These are phyloP conservation scores for Lasiodiplodia theobromae DNA, from an alignment of 2,329 filamentous ascomycete genomes.

Conservation along the genomic window DNA sequence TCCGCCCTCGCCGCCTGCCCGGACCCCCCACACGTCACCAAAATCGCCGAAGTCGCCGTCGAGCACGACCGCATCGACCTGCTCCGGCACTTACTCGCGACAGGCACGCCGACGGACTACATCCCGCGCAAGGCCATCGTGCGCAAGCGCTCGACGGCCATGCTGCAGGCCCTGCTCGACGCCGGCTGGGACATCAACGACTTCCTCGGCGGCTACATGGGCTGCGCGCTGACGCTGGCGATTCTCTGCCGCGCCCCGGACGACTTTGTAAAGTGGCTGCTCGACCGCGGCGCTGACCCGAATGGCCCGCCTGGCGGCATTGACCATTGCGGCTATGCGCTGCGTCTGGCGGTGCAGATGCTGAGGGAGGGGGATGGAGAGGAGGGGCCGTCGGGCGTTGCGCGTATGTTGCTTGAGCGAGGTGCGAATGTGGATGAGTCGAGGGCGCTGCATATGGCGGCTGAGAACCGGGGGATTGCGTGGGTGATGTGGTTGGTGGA, in stretches of 20 bases:
- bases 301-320: not conserved
- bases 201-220: not conserved
- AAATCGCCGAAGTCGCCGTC: not conserved
- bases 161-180: not conserved
- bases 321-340: not conserved
- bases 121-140: not conserved
- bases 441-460: not conserved
- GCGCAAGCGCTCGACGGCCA: not conserved
- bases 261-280: not conserved
- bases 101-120: too few relatives aligned
- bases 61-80: not conserved
- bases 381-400: not conserved
- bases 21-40: too few relatives aligned
- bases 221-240: not conserved
- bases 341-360: not conserved
- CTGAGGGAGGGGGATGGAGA: not conserved
- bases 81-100: not conserved
- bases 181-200: not conserved
- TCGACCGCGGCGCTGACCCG: not conserved
- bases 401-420: not conserved
- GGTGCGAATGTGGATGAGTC: not conserved
- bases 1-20: not conserved
- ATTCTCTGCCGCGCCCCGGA: not conserved
- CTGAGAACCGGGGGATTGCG: not conserved
- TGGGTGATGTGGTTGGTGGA: not conserved